Evolutionary conservation across 2,329 filamentous ascomycete genomes (phyloP), one percentile per base, ranked within the genome.

Genomic region (Fonsecaea pedrosoi): DNA sequence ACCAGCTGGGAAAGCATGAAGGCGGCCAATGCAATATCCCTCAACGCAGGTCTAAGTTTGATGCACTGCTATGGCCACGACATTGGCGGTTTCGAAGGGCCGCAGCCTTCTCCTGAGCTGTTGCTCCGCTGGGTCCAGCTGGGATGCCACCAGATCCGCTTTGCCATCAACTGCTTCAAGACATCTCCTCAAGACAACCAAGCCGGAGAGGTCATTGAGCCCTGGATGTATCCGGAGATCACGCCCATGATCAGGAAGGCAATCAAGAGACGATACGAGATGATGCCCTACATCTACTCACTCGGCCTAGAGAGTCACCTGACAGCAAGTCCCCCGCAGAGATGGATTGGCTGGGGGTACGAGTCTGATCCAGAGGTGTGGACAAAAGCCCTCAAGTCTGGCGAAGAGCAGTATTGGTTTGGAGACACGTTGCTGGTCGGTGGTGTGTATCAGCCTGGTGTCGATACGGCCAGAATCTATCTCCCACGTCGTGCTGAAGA

Each of bases 81-180:
- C 65, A 91, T 92, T 68, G 90, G 90, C 53, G 90, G 90, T 0
- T 92, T 92, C 72, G 89, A 92, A 78, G 89, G 78, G 1, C 89
- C 89, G 0, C 89, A 92, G 73, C 90, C 90, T 0, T 85, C 85
- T 0, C 88, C 90, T 0, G 90, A 92, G 73, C 82, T 91, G 1
- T 83, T 92, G 0, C 84, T 92, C 2, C 86, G 90, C 35, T 92
- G 90, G 90, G 82, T 92, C 12, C 90, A 92, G 73, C 83, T 90
- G 1, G 90, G 89, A 5, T 85, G 88, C 67, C 86, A 91, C 78
- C 89, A 88, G 1, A 84, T 87, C 0, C 86, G 90, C 0, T 92
- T 92, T 72, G 88, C 90, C 10, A 92, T 92, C 80, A 92, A 92
- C 77, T 92, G 90, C 77, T 92, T 89, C 84, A 92, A 92, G 79